Evolutionary conservation across 768 basidiomycete genomes (phyloP), one percentile per base, ranked within the genome.

Genomic region (Tricholoma hemisulphureum): DNA sequence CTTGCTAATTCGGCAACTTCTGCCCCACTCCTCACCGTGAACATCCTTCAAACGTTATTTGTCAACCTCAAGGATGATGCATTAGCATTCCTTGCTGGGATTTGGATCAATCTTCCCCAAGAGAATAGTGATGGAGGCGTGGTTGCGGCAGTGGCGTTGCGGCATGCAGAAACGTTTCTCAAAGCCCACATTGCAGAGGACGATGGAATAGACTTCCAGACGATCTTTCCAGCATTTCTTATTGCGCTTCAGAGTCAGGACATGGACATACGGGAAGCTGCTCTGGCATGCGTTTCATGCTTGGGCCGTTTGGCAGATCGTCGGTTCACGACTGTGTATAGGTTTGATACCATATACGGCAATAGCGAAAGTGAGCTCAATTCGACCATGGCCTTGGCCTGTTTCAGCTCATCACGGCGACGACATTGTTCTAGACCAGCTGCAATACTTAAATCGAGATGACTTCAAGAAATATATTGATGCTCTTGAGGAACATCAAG

Each of bases 81-180:
- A 0, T 74, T 98, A 11, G 78, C 86, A 0, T 96, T 99, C 77
- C 82, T 99, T 10, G 83, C 88, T 0, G 88, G 90, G 0, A 66
- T 89, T 23, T 92, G 89, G 81, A 76, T 76, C 3, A 64, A 67
- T 0, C 60, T 67, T 9, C 53, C 65, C 13, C 60, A 66, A 9
- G 65, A 71, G 20, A 64, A 68, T 14, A 60, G 65, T 8, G 65
- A 60, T 29, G 59, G 71, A 3, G 62, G 69, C 18, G 62, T 72
- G 49, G 78, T 77, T 58, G 79, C 73, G 56, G 72, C 80, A 2
- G 77, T 85, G 1, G 86, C 93, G 0, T 75, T 98, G 8, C 74
- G 80, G 4, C 94, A 98, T 67, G 85, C 86, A 18, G 77, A 81
- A 2, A 91, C 93, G 0, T 95, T 95, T 71, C 70, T 98, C 11